Base-by-base conservation (phyloP, 257 asterid species). In the Solanum paucissectum region DNA sequence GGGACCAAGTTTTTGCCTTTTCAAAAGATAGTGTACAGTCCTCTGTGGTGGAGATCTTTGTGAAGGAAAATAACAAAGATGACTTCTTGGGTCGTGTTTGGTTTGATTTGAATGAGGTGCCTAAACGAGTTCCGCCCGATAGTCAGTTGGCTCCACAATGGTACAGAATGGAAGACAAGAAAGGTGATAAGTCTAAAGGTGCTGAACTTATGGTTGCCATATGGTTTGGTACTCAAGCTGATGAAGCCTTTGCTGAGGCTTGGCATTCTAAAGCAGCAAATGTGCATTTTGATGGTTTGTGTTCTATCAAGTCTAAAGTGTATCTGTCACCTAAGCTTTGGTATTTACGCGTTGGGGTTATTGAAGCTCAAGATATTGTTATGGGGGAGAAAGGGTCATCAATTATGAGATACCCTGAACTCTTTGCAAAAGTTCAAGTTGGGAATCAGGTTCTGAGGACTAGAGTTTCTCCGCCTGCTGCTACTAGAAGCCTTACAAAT, bases 181-280 rank as follows among this genome's bases (percentile, higher is more conserved):
- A 94, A 73, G 98, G 98, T 0, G 98, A 95, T 8, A 91, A 94
- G 90, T 79, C 89, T 2, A 94, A 95, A 76, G 90, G 93, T 6
- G 94, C 95, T 34, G 98, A 95, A 66, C 89, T 95, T 9, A 95
- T 95, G 98, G 93, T 92, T 12, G 89, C 98, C 1, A 93, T 94
- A 21, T 95, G 98, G 98, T 94, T 94, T 32, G 98, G 98, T 8
- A 95, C 98, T 29, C 98, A 95, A 37, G 98, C 98, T 1, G 98
- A 95, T 12, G 98, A 94, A 87, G 98, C 97, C 2, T 95, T 95
- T 37, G 91, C 98, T 0, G 98, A 95, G 91, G 98, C 98, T 5
- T 95, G 98, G 98, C 98, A 95, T 90, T 95, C 98, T 3, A 94
- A 94, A 91, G 95, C 98, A 1, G 98, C 98, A 3, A 94, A 93